A percentile compares a stretch with the other conserved stretches of the same genome.
These are phyloP conservation scores for Coemansia sp. DNA, from an alignment of 192 early-diverging fungal genomes.

Conservation along the genomic window DNA sequence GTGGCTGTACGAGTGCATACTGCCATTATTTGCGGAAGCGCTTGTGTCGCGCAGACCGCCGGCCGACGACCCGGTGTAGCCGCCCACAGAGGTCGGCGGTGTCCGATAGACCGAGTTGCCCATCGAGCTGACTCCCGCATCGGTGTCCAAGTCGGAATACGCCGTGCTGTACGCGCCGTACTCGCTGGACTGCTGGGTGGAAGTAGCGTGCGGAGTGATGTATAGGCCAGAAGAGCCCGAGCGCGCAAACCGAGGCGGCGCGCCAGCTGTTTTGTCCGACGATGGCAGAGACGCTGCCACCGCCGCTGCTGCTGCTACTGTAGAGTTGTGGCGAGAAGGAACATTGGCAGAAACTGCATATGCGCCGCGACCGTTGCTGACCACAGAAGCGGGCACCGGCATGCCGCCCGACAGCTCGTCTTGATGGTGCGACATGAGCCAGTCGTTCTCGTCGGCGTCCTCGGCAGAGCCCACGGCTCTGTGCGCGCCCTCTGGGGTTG, in stretches of 20 bases:
- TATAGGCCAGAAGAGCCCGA: slow-evolving; percentile 3
- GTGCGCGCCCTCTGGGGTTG: slow-evolving; percentile 15
- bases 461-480: slow-evolving; percentile 17
- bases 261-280: neutral
- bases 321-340: slow-evolving; percentile 14
- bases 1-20: slow-evolving; percentile 7
- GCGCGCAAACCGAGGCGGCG: neutral
- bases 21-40: neutral
- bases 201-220: neutral
- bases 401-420: neutral
- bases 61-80: slow-evolving; percentile 20
- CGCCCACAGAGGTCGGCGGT: slow-evolving; percentile 47
- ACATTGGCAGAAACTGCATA: slow-evolving; percentile 18
- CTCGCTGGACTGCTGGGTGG: slow-evolving; percentile 19
- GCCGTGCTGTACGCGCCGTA: slow-evolving; percentile 28
- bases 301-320: neutral
- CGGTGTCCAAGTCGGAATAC: slow-evolving; percentile 46
- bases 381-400: neutral
- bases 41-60: slow-evolving; percentile 10
- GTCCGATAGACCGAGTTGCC: slow-evolving; percentile 52
- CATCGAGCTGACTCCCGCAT: slow-evolving; percentile 44
- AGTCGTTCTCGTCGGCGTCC: slow-evolving; percentile 32
- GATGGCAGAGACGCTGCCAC: neutral
- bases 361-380: slow-evolving; percentile 11
- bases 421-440: slow-evolving; percentile 27